Conservation (phyloP, 192 early-diverging fungal genomes). For the Backusella tuberculispora region DNA sequence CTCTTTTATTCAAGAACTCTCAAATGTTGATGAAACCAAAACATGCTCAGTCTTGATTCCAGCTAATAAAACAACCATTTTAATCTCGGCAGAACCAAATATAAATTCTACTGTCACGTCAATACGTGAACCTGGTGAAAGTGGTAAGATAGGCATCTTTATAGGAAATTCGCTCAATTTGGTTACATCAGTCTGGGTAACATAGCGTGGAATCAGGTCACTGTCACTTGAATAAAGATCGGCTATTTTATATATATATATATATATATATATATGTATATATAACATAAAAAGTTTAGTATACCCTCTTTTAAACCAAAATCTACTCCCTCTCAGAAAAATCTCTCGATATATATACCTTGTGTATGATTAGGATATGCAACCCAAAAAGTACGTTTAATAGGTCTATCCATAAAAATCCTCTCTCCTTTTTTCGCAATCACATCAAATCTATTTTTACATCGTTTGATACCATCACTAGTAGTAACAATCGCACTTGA, state of each 20-base stretch:
- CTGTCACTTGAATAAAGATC: constrained; percentile 17
- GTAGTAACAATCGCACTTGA: constrained; percentile 37
- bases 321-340: no score
- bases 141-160: constrained; percentile 5
- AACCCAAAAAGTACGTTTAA: constrained; percentile 20
- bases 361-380: constrained; percentile 18
- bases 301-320: not conserved
- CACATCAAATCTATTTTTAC: constrained; percentile 33
- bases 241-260: not conserved
- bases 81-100: constrained; percentile 31
- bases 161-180: constrained; percentile 11
- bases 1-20: not conserved
- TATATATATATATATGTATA: no score
- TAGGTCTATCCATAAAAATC: constrained; percentile 50
- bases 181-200: not conserved
- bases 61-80: constrained; percentile 30
- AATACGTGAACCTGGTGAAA: constrained; percentile 25
- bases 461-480: constrained; percentile 45
- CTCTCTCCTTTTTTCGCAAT: constrained; percentile 35
- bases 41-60: constrained; percentile 12
- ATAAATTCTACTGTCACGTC: constrained; percentile 42
- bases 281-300: not conserved
- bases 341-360: not conserved
- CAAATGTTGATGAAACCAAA: not conserved
- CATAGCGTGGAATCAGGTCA: not conserved